These are phyloP conservation scores for Dactylellina cionopaga DNA, from an alignment of 2,329 filamentous ascomycete genomes.

Conservation along the genomic window DNA sequence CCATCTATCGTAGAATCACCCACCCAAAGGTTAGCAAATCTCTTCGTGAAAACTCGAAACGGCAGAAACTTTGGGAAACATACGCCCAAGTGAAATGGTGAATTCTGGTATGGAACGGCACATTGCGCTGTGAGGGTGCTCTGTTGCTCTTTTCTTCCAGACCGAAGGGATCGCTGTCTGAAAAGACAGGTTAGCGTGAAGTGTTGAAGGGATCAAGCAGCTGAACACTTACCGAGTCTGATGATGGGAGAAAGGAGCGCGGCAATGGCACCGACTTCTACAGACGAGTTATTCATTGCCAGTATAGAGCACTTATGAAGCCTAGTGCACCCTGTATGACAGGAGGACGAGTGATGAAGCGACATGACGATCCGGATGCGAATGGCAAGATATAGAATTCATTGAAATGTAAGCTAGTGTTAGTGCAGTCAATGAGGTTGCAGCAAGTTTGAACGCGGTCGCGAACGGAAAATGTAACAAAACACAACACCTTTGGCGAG, in stretches of 20 bases:
- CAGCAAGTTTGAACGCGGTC: conserved; percentile 10
- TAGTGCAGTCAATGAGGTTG: too few species aligned
- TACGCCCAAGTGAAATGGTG: conserved; percentile 51
- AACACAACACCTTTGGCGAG: too few species aligned
- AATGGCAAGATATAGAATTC: too few species aligned
- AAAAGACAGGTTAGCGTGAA: conserved; percentile 9
- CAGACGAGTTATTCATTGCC: conserved; percentile 17
- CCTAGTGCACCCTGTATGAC: too few species aligned
- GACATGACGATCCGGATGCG: conserved; percentile 8
- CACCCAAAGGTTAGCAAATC: neutral
- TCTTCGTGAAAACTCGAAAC: neutral
- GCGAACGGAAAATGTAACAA: conserved; percentile 8
- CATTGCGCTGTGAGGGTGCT: conserved; percentile 36
- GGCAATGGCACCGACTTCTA: conserved; percentile 30
- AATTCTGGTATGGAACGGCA: conserved; percentile 39
- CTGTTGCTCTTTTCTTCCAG: conserved; percentile 41
- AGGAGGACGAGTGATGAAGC: conserved; percentile 7
- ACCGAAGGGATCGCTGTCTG: conserved; percentile 35
- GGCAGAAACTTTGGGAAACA: neutral
- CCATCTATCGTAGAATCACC: conserved; percentile 10
- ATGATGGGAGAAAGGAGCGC: conserved; percentile 35
- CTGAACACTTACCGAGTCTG: conserved; percentile 25
- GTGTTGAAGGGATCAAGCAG: neutral
- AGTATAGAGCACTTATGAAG: too few species aligned
- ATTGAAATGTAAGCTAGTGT: too few species aligned